These are phyloP conservation scores for Periconia digitata DNA, from an alignment of 2,329 filamentous ascomycete species.

Conservation along the genomic window DNA sequence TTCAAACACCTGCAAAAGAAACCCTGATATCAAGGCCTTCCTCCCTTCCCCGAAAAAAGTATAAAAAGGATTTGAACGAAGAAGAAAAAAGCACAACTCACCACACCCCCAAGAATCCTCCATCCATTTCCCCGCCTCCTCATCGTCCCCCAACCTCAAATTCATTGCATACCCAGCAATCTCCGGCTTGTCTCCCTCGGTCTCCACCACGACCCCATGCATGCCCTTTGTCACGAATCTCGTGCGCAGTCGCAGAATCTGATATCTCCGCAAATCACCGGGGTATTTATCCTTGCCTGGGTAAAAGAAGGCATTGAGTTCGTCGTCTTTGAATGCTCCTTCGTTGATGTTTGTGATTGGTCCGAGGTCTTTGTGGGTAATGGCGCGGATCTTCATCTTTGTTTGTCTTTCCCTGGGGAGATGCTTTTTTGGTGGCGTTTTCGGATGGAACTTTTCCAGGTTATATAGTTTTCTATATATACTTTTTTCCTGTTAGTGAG, in stretches of 20 bases:
- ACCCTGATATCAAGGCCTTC: too few relatives aligned
- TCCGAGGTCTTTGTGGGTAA: too few relatives aligned
- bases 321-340: constrained; percentile 19
- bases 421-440: too few relatives aligned
- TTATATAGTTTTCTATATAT: too few relatives aligned
- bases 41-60: too few relatives aligned
- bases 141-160: constrained; percentile 11
- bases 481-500: too few relatives aligned
- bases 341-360: too few relatives aligned
- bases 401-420: too few relatives aligned
- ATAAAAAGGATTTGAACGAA: not conserved
- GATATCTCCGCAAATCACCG: constrained; percentile 16
- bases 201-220: constrained; percentile 19
- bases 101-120: constrained; percentile 14
- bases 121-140: constrained; percentile 13
- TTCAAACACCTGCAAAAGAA: too few relatives aligned
- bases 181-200: constrained; percentile 14
- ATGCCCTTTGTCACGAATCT: constrained; percentile 16
- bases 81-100: constrained; percentile 4
- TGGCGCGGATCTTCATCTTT: too few relatives aligned
- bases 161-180: constrained; percentile 20
- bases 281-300: constrained; percentile 18
- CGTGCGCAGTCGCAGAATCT: constrained; percentile 13
- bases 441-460: too few relatives aligned
- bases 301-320: constrained; percentile 19